Evolutionary conservation across 768 basidiomycete species (phyloP).

Genomic region (Hemileccinum rubropunctum): DNA sequence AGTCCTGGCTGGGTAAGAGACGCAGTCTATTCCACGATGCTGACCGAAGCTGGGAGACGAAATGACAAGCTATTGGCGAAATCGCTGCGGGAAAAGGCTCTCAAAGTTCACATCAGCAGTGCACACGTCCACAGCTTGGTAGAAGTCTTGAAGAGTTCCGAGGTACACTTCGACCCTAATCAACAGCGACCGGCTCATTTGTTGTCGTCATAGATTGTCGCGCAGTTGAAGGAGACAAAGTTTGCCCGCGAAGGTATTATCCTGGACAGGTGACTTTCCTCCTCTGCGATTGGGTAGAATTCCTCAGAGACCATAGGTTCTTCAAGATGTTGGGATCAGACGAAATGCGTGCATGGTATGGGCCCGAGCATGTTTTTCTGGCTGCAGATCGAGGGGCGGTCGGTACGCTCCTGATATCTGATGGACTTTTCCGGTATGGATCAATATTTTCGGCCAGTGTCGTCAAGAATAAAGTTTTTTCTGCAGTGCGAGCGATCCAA

Average conservation of each 20-base stretch:
- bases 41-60: constrained; percentile 74
- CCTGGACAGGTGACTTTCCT: constrained; percentile 67
- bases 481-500: constrained; percentile 74
- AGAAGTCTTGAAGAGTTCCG: constrained; percentile 91
- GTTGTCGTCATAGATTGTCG: constrained; percentile 48
- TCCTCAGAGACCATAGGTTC: constrained; percentile 54
- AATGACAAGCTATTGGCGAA: constrained; percentile 81
- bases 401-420: constrained; percentile 91
- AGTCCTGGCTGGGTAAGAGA: constrained; percentile 97
- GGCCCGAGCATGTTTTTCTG: constrained; percentile 87
- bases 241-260: constrained; percentile 92
- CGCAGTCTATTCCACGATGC: constrained; percentile 77
- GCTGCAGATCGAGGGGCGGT: constrained; percentile 93
- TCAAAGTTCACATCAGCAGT: constrained; percentile 90
- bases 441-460: not conserved
- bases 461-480: not conserved
- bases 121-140: constrained; percentile 95
- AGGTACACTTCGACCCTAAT: constrained; percentile 50
- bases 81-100: constrained; percentile 74
- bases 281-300: not conserved
- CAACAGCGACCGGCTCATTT: not conserved
- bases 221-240: constrained; percentile 89
- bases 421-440: constrained; percentile 84
- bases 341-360: constrained; percentile 98
- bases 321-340: constrained; percentile 96